Conservation (phyloP, 805 yeast species). For the Scheffersomyces stipitis region DNA sequence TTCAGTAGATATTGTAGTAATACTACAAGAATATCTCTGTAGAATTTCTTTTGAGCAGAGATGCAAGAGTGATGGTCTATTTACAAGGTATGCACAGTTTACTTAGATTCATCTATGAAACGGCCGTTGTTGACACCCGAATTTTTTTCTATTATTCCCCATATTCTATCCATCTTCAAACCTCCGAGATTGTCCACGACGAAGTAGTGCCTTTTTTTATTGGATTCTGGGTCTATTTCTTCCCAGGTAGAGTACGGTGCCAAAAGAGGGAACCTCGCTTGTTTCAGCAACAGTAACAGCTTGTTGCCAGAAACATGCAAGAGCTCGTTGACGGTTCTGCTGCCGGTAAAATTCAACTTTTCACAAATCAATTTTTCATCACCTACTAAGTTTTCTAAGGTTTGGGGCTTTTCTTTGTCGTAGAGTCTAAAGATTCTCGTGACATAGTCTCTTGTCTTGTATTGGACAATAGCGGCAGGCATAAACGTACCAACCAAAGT, state of each 20-base stretch:
- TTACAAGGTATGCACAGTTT: not conserved
- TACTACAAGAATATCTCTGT: too few relatives aligned
- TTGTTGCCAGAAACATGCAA: conserved; percentile 43
- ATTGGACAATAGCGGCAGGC: conserved; percentile 53
- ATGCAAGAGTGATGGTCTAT: too few relatives aligned
- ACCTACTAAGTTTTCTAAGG: conserved; percentile 55
- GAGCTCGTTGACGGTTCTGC: conserved; percentile 61
- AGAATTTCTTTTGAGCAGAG: too few relatives aligned
- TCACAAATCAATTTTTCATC: conserved; percentile 71
- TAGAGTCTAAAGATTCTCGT: conserved; percentile 70
- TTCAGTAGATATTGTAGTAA: too few relatives aligned
- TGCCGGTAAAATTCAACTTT: conserved; percentile 66
- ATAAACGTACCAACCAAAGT: conserved; percentile 50
- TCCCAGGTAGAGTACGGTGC: conserved; percentile 38
- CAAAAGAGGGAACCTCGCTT: conserved; percentile 12
- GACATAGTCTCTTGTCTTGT: conserved; percentile 65
- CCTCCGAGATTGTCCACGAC: conserved; percentile 79
- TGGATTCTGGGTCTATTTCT: conserved; percentile 36
- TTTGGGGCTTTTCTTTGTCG: conserved; percentile 61
- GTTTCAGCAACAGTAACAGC: conserved; percentile 37
- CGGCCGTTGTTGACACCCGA: conserved; percentile 71
- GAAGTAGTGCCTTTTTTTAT: conserved; percentile 44
- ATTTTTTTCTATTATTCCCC: conserved; percentile 78
- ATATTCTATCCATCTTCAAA: conserved; percentile 75
- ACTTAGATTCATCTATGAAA: conserved; percentile 18